Conservation (phyloP, 202 grass and related monocot species). For the Miscanthus sacchariflorus region DNA sequence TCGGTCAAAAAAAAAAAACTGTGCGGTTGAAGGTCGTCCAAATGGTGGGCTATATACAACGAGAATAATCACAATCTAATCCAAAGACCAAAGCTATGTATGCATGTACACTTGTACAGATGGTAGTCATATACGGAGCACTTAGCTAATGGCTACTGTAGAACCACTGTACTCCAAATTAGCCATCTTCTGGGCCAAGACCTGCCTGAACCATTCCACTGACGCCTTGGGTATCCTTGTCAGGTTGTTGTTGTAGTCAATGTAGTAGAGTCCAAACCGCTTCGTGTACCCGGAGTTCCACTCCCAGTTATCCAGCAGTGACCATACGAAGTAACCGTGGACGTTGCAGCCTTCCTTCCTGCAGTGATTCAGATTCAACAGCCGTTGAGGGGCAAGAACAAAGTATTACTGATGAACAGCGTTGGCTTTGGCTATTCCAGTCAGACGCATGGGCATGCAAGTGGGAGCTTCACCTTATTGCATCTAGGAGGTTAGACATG, state of each 20-base stretch:
- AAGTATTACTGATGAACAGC: background rate
- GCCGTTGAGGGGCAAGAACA: background rate
- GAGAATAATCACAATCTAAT: background rate
- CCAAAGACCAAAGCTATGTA: too few species aligned
- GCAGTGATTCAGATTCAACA: constrained; percentile 34
- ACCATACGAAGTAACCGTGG: constrained; percentile 81
- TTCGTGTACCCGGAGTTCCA: constrained; percentile 95
- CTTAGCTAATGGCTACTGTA: background rate
- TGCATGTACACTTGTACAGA: background rate
- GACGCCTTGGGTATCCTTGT: constrained; percentile 91
- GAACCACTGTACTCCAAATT: background rate
- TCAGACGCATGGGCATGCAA: background rate
- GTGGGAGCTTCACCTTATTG: constrained; percentile 60
- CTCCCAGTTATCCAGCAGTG: constrained; percentile 93
- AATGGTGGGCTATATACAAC: background rate
- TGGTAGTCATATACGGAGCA: background rate
- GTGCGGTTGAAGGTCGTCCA: constrained; percentile 6
- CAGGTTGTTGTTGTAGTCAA: constrained; percentile 86
- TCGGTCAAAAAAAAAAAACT: background rate
- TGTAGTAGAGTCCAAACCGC: constrained; percentile 84
- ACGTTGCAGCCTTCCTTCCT: constrained; percentile 87
- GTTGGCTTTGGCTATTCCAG: background rate
- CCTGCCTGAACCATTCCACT: constrained; percentile 70
- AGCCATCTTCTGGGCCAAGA: constrained; percentile 46
- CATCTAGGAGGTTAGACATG: constrained; percentile 71